Percentiles rank a stretch among this genome's conserved stretches.
Evolutionary conservation across 2,329 filamentous ascomycete genomes (phyloP).

Genomic region (Sclerotinia spermophila): DNA sequence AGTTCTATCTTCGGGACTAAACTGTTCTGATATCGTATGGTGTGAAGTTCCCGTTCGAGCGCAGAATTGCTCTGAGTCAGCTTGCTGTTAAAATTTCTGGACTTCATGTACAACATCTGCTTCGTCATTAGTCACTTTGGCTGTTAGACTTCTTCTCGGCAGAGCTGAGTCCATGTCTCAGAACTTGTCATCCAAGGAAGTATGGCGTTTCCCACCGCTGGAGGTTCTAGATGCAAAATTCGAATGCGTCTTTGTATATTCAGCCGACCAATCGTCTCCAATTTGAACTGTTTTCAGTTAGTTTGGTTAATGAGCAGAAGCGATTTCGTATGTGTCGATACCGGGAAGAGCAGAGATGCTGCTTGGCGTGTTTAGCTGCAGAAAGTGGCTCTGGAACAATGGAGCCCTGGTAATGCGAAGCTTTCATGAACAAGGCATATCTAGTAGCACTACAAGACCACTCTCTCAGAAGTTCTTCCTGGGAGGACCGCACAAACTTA

Average conservation of each 20-base stretch:
- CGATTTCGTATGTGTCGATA: background rate
- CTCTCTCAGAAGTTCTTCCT: too few species aligned
- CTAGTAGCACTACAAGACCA: background rate
- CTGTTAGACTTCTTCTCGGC: too few species aligned
- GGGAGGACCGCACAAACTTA: background rate
- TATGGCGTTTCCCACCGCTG: background rate
- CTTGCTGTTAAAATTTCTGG: background rate
- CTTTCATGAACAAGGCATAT: background rate
- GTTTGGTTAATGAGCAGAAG: background rate
- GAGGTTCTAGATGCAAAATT: too few species aligned
- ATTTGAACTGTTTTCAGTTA: background rate
- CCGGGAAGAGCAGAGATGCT: background rate
- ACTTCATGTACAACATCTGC: background rate
- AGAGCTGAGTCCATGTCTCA: background rate
- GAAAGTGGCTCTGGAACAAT: background rate
- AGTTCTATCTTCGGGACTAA: background rate
- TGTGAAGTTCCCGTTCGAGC: too few species aligned
- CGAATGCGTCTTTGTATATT: background rate
- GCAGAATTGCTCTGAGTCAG: background rate
- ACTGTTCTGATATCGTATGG: background rate
- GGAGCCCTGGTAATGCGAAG: background rate
- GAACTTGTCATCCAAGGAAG: background rate
- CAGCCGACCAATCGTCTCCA: background rate
- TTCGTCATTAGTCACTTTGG: background rate
- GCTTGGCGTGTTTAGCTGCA: background rate